Base-by-base conservation (phyloP, 2,329 filamentous ascomycete genomes). In the Cladosporium sp. region DNA sequence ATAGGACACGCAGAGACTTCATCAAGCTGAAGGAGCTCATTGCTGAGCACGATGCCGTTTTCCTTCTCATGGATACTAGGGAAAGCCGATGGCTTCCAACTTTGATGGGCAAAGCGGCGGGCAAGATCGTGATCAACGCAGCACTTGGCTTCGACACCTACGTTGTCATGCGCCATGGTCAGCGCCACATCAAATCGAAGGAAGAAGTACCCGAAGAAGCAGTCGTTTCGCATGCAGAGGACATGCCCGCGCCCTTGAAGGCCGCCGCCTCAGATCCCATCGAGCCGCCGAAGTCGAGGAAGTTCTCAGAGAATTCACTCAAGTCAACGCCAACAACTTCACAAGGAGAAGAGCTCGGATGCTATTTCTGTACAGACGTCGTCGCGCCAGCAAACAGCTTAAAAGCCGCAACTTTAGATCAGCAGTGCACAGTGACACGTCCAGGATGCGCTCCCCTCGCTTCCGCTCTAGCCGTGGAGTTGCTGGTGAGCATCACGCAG, bases 361-460 rank as follows among this genome's bases (percentile, higher is more conserved):
- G 95, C 79, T 99, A 99, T 77, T 99, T 98, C 79, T 99, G 95
- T 80, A 98, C 96, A 73, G 95, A 99, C 76, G 94, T 99, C 29
- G 94, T 98, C 59, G 92, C 94, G 7, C 95, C 95, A 26, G 90
- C 90, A 68, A 92, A 98, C 80, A 93, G 96, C 81, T 86, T 97
- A 75, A 97, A 94, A 78, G 93, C 97, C 73, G 91, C 93, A 72
- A 98, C 95, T 0, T 88, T 99, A 12, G 95, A 99, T 76, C 95
- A 99, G 77, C 95, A 98, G 79, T 99, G 95, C 78, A 99, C 95
- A 0, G 95, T 99, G 23, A 99, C 95, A 2, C 88, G 95, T 11
- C 95, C 95, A 0, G 95, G 95, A 18, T 88, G 97, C 40, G 94
- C 95, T 16, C 90, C 93, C 11, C 95, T 97, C 65, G 95, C 95